Percentiles rank a stretch among this genome's conserved stretches.
Evolutionary conservation across 106 monocot species (phyloP).

Genomic region (Dendrobium chrysotoxum): DNA sequence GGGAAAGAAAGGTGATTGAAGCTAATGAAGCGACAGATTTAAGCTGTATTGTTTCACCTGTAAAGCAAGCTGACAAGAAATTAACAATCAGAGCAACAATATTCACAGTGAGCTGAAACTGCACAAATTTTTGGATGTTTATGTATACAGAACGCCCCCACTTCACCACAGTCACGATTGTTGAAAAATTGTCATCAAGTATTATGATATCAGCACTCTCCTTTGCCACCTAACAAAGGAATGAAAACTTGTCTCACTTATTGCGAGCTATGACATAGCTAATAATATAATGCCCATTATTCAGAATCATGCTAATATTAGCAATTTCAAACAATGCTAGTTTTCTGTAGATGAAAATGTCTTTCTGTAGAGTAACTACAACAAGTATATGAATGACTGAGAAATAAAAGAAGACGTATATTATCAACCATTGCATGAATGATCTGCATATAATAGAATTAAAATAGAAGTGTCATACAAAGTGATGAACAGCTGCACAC

Average conservation of each 20-base stretch:
- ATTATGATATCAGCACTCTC: conserved; percentile 72
- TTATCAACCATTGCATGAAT: neutral
- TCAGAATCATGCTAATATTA: neutral
- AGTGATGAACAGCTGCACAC: no score
- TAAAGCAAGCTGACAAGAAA: conserved; percentile 60
- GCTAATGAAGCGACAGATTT: neutral
- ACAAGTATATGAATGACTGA: neutral
- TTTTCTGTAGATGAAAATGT: no score
- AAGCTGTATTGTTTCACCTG: conserved; percentile 21
- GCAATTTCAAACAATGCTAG: neutral
- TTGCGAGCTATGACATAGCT: neutral
- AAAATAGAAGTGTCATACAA: no score
- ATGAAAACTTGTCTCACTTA: neutral
- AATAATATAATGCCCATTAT: neutral
- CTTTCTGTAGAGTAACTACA: neutral
- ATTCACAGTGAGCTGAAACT: conserved; percentile 73
- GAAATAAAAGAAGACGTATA: neutral
- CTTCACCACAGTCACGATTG: conserved; percentile 59
- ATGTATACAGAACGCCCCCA: conserved; percentile 68
- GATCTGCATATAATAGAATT: neutral
- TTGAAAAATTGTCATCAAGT: conserved; percentile 70
- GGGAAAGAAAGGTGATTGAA: neutral
- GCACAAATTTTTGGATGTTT: conserved; percentile 73
- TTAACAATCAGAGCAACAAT: conserved; percentile 60
- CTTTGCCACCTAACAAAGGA: conserved; percentile 42